phyloP scores from a whole-genome alignment of 2,329 filamentous ascomycete species.

The Fusarium transvaalense region DNA sequence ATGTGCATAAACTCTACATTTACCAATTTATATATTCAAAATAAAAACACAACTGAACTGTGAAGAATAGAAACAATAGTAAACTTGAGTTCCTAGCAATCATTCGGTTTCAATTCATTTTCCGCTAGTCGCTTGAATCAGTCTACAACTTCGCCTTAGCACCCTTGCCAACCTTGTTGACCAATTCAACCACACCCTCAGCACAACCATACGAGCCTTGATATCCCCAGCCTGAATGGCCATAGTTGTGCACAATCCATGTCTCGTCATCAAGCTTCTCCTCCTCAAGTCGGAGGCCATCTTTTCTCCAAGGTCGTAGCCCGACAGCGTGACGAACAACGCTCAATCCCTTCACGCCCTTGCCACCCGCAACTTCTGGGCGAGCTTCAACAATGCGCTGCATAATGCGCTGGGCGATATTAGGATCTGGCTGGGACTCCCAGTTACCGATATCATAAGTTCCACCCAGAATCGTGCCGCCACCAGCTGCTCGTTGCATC shows the following conservation, averaged over 20 bases:
- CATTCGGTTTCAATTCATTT: not conserved
- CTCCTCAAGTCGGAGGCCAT: slow-evolving; percentile 80
- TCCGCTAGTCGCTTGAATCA: not conserved
- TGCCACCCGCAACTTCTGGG: slow-evolving; percentile 72
- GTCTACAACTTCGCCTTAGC: slow-evolving; percentile 50
- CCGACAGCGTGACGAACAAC: slow-evolving; percentile 87
- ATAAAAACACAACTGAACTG: not conserved
- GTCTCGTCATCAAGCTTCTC: slow-evolving; percentile 63
- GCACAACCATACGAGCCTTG: slow-evolving; percentile 78
- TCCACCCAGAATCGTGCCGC: slow-evolving; percentile 88
- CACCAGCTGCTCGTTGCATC: slow-evolving; percentile 84
- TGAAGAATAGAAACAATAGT: not conserved
- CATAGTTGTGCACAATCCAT: slow-evolving; percentile 84
- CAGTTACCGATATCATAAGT: slow-evolving; percentile 84
- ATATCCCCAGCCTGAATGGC: slow-evolving; percentile 83
- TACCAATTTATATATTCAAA: not conserved
- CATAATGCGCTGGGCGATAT: slow-evolving; percentile 87
- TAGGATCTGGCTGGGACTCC: slow-evolving; percentile 83
- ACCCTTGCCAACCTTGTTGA: slow-evolving; percentile 66
- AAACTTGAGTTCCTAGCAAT: not conserved
- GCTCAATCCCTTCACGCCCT: slow-evolving; percentile 78
- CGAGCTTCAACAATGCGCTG: slow-evolving; percentile 75
- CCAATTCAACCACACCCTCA: slow-evolving; percentile 73
- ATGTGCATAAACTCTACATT: slow-evolving; percentile 45
- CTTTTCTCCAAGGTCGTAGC: slow-evolving; percentile 78